Conservation (phyloP, 768 basidiomycete species). For the Melanogaster broomeanus region DNA sequence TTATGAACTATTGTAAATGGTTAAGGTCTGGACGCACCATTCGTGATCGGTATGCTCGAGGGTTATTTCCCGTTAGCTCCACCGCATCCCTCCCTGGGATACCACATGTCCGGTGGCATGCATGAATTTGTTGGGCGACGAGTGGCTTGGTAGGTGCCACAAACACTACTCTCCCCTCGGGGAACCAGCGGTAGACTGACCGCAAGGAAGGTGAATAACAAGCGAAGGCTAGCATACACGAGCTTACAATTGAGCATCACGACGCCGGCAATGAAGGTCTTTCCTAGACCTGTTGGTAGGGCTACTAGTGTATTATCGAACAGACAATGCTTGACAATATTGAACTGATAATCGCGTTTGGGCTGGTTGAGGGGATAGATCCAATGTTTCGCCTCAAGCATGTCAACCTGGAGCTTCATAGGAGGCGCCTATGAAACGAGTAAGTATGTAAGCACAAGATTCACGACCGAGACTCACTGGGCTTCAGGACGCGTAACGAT, state of each 20-base stretch:
- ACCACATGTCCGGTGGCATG: constrained; percentile 91
- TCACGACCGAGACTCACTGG: constrained; percentile 24
- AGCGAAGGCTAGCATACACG: background rate
- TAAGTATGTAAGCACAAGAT: background rate
- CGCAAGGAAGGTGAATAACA: constrained; percentile 4
- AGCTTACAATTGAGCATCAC: constrained; percentile 90
- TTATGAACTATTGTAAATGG: background rate
- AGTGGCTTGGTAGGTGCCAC: constrained; percentile 96
- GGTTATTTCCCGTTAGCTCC: constrained; percentile 82
- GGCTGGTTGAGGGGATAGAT: constrained; percentile 88
- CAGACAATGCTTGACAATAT: constrained; percentile 82
- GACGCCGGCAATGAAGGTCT: constrained; percentile 97
- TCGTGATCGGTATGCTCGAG: constrained; percentile 51
- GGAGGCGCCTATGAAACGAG: constrained; percentile 52
- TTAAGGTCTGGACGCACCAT: constrained; percentile 47
- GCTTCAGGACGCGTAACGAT: constrained; percentile 18
- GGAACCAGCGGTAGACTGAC: constrained; percentile 89
- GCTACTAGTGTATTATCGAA: constrained; percentile 95
- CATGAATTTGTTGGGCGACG: constrained; percentile 92
- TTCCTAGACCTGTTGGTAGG: constrained; percentile 93
- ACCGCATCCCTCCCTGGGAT: constrained; percentile 85
- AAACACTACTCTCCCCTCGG: constrained; percentile 89
- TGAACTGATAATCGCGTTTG: constrained; percentile 92
- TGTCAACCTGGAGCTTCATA: constrained; percentile 79
- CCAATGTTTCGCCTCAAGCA: constrained; percentile 83